These are phyloP conservation scores for Salix brachista DNA, from an alignment of 345 rosid species.

Conservation along the genomic window DNA sequence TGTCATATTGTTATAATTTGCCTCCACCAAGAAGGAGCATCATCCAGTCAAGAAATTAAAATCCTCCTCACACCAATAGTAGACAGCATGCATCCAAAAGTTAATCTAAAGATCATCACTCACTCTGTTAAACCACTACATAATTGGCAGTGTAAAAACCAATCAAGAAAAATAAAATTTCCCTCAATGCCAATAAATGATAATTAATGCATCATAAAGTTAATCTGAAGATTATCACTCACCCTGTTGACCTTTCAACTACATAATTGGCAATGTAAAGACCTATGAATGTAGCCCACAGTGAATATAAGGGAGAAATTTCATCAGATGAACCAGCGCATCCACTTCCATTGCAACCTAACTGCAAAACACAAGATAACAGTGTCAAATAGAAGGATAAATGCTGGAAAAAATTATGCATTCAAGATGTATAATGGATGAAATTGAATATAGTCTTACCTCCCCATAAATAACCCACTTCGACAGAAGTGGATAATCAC, in stretches of 20 bases:
- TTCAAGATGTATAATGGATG: not conserved
- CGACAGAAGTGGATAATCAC: constrained; percentile 93
- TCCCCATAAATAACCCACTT: constrained; percentile 99
- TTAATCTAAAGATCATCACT: too few species aligned
- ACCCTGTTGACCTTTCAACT: constrained; percentile 98
- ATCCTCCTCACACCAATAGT: too few species aligned
- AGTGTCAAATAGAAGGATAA: not conserved
- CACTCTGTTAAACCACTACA: too few species aligned
- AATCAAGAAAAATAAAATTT: not conserved
- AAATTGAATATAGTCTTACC: constrained; percentile 38
- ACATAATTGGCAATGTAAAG: constrained; percentile 98
- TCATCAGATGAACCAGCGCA: constrained; percentile 79
- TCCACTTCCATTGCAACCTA: constrained; percentile 55
- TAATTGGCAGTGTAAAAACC: too few species aligned
- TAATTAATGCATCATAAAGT: not conserved
- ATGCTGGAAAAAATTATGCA: constrained; percentile 13
- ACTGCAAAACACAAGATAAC: constrained; percentile 28
- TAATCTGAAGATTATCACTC: constrained; percentile 28
- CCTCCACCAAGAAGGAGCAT: too few species aligned
- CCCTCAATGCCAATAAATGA: not conserved
- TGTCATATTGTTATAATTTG: not conserved
- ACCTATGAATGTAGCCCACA: constrained; percentile 99
- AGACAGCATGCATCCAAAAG: too few species aligned
- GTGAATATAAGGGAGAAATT: constrained; percentile 95
- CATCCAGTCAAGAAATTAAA: too few species aligned